phyloP scores from a whole-genome alignment of 805 yeast species.

The Hanseniaspora occidentalis region DNA sequence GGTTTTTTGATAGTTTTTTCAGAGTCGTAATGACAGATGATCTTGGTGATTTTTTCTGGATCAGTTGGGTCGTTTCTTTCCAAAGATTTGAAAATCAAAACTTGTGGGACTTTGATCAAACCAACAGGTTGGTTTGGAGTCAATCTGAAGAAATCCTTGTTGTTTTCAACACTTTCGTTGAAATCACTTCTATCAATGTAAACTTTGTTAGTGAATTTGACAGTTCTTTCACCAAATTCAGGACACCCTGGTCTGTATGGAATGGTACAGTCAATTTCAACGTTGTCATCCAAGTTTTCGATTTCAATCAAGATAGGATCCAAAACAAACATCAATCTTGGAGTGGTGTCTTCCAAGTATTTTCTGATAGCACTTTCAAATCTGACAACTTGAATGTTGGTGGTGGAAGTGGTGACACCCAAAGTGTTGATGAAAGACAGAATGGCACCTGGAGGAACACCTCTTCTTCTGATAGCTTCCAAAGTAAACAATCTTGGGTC shows the following conservation, averaged over 20 bases:
- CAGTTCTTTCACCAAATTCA: slow-evolving; percentile 59
- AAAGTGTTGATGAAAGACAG: slow-evolving; percentile 83
- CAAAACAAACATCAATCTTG: slow-evolving; percentile 85
- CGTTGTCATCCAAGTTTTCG: slow-evolving; percentile 70
- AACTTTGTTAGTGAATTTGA: slow-evolving; percentile 64
- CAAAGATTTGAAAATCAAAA: slow-evolving; percentile 55
- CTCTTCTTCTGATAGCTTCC: slow-evolving; percentile 91
- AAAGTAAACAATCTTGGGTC: slow-evolving; percentile 94
- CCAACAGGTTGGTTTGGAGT: slow-evolving; percentile 95
- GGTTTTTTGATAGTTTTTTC: slow-evolving; percentile 58
- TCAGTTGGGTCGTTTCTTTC: slow-evolving; percentile 40
- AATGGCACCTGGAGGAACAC: slow-evolving; percentile 98
- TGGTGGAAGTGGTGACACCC: slow-evolving; percentile 91
- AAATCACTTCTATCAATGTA: slow-evolving; percentile 87
- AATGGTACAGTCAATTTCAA: slow-evolving; percentile 53
- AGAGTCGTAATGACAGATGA: slow-evolving; percentile 71
- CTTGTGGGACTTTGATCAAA: slow-evolving; percentile 78
- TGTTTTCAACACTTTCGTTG: slow-evolving; percentile 42
- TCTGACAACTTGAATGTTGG: slow-evolving; percentile 81
- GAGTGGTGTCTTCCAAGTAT: slow-evolving; percentile 81
- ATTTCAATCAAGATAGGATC: slow-evolving; percentile 77
- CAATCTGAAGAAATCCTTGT: slow-evolving; percentile 75
- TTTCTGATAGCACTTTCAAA: slow-evolving; percentile 83
- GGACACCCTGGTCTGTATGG: slow-evolving; percentile 86
- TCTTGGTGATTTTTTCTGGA: slow-evolving; percentile 38